Evolutionary conservation across 208 protist species (phyloP).

Genomic region (Crithidia brevicula): DNA sequence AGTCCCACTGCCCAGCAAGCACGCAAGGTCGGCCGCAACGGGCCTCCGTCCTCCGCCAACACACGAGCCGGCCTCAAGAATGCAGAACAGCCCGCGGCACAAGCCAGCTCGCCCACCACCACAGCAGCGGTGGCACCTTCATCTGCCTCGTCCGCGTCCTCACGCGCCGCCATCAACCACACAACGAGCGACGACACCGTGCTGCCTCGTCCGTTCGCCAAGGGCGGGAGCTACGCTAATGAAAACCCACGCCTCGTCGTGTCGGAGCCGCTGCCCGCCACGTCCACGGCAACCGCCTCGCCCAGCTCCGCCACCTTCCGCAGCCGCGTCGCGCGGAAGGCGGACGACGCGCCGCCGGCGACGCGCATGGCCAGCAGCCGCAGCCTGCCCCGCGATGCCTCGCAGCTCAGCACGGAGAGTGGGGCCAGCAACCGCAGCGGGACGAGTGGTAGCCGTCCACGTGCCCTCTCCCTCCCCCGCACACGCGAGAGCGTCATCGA

Average conservation of each 20-base stretch:
- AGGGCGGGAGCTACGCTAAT: slow-evolving; percentile 23
- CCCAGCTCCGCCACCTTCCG: slow-evolving; percentile 6
- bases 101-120: no score
- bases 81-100: no score
- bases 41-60: no score
- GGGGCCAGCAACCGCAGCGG: slow-evolving; percentile 1
- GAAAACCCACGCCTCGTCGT: slow-evolving; percentile 23
- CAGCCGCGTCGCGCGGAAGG: background rate
- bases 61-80: no score
- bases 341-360: background rate
- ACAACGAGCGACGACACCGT: slow-evolving; percentile 14
- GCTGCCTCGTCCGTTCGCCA: slow-evolving; percentile 10
- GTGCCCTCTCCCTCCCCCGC: slow-evolving; percentile 24
- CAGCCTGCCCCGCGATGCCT: slow-evolving; percentile 6
- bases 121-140: background rate
- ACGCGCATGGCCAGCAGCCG: slow-evolving; percentile 1
- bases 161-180: background rate
- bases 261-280: slow-evolving; percentile 23
- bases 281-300: background rate
- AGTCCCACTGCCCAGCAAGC: no score
- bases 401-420: slow-evolving; percentile 10
- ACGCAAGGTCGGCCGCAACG: no score
- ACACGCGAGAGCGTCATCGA: slow-evolving; percentile 25
- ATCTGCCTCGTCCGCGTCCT: background rate
- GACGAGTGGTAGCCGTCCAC: slow-evolving; percentile 6